Percentiles rank a stretch among this genome's conserved stretches.
These are phyloP conservation scores for Salvia sclarea DNA, from an alignment of 305 asterid genomes.

Conservation along the genomic window DNA sequence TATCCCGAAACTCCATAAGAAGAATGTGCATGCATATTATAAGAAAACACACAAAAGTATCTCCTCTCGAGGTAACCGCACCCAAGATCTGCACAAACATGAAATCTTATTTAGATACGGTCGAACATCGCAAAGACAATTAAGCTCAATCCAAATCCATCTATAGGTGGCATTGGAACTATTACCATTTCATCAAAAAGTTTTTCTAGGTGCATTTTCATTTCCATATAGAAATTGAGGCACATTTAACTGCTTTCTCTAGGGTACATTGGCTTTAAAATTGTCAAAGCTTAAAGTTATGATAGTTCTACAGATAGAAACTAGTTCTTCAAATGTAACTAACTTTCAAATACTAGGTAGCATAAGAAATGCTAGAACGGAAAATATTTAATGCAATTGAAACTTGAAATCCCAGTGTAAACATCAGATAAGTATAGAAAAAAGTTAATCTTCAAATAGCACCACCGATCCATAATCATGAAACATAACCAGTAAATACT, in stretches of 20 bases:
- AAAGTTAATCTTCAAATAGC: background rate
- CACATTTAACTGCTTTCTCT: background rate
- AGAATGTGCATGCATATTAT: background rate
- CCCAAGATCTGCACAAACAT: slow-evolving; percentile 8
- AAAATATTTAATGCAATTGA: background rate
- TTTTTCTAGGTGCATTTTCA: background rate
- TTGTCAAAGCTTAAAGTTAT: background rate
- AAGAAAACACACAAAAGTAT: background rate
- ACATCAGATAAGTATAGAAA: background rate
- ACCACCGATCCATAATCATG: background rate
- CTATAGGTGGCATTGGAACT: background rate
- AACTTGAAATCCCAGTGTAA: background rate
- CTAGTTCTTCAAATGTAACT: background rate
- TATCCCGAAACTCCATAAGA: background rate
- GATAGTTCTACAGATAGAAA: background rate
- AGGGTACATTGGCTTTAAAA: background rate
- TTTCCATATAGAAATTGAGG: background rate
- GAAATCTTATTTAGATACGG: background rate
- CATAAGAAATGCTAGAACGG: background rate
- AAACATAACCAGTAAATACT: background rate
- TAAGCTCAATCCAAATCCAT: background rate
- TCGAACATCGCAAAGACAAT: background rate
- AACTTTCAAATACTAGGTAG: background rate
- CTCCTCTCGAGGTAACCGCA: slow-evolving; percentile 20
- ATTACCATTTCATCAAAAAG: background rate